phyloP scores from a whole-genome alignment of 2,329 filamentous ascomycete species.

The Pseudogymnoascus sp. region DNA sequence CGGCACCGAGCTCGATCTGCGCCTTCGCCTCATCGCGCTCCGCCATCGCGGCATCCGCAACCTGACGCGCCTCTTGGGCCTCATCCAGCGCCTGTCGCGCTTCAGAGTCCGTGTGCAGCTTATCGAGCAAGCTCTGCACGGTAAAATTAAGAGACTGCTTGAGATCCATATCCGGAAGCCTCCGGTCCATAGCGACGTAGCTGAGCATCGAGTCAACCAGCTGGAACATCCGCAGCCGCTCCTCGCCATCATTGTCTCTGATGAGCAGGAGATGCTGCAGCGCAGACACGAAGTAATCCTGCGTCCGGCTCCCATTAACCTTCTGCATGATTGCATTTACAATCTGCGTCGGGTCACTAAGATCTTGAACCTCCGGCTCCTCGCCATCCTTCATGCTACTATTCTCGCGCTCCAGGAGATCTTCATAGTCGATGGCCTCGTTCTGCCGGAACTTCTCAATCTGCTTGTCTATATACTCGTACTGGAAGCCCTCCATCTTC shows the following conservation, averaged over 20 bases:
- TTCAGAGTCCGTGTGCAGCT: conserved; percentile 92
- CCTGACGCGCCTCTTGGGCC: conserved; percentile 78
- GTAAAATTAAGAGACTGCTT: conserved; percentile 98
- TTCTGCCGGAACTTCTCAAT: conserved; percentile 88
- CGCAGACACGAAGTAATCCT: conserved; percentile 93
- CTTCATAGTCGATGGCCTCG: conserved; percentile 96
- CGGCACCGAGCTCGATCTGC: conserved; percentile 81
- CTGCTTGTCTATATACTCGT: conserved; percentile 97
- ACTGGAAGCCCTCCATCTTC: conserved; percentile 98
- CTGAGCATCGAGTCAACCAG: conserved; percentile 98
- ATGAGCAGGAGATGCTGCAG: conserved; percentile 93
- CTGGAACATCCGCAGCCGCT: conserved; percentile 91
- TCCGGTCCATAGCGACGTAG: conserved; percentile 96
- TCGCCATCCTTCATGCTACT: conserved; percentile 83
- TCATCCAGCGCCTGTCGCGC: conserved; percentile 88
- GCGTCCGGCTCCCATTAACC: conserved; percentile 71
- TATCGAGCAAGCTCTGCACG: conserved; percentile 89
- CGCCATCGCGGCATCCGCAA: conserved; percentile 90
- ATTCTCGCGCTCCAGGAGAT: conserved; percentile 84
- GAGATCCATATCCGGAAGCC: conserved; percentile 91
- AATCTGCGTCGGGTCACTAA: conserved; percentile 88
- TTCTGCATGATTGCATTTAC: conserved; percentile 86
- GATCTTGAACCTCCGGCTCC: conserved; percentile 79
- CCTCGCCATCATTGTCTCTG: conserved; percentile 82
- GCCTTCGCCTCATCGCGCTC: conserved; percentile 92